Evolutionary conservation across 495 filamentous ascomycete genomes (phyloP), one percentile per base, ranked within the genome.

Genomic region (Aspergillus hancockii): DNA sequence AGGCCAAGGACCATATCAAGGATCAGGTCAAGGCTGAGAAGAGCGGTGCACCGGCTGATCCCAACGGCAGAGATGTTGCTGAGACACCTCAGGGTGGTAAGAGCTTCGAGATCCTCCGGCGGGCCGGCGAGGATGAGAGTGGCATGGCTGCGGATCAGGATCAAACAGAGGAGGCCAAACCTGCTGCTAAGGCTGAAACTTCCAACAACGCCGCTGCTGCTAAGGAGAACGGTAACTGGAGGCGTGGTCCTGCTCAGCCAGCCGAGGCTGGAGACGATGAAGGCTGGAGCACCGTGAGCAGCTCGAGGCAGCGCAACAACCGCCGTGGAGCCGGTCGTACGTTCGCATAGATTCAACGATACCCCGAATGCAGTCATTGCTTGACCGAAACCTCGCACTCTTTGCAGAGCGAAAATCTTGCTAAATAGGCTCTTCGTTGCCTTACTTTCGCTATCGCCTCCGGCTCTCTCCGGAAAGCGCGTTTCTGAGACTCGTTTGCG

Each of bases 271-370:
- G 73, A 23, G 73, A 90, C 57, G 86, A 87, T 23, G 90, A 91
- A 63, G 88, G 88, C 59, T 91, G 90, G 88, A 92, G 88, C 69
- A 90, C 88, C 13, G 88, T 92, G 46, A 72, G 82, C 66, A 72
- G 82, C 66, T 71, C 82, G 25, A 83, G 78, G 69, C 72, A 72
- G 62, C 78, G 78, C 66, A 81, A 74, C 70, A 81, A 77, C 68
- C 78, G 81, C 56, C 80, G 80, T 56, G 79, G 79, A 54, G 63
- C 69, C 60, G 71, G 78, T 60, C 78, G 80, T 61, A 75, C 74
- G 50, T 77, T 81, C 62, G 78, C 77, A 70, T 82, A 72, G 67
- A 76, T 65, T 54, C 65, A 68, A 71, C 68, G 74, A 77, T 77
- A 77, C 75, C 73, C 72, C 61, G 56, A 58, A 67, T 61, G 61